Percentiles rank a stretch among this genome's conserved stretches.
phyloP scores from a whole-genome alignment of 352 stramenopile species.

The Phytophthora chlamydospora region DNA sequence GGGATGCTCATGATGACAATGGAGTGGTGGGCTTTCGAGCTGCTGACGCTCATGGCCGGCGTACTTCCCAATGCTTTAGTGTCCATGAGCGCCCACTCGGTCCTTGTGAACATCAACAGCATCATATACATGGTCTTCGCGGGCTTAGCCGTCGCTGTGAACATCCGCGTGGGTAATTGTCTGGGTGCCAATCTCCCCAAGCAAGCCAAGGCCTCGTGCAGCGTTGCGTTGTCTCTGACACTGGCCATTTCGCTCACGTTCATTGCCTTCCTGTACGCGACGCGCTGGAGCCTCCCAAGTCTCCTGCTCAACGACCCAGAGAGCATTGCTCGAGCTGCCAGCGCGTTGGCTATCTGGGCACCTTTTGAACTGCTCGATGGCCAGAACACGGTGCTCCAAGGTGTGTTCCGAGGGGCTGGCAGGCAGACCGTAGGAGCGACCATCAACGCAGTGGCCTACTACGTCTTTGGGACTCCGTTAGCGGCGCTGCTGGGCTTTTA shows the following conservation, averaged over 20 bases:
- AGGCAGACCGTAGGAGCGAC: constrained; percentile 54
- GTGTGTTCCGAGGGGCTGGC: constrained; percentile 64
- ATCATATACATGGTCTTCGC: constrained; percentile 77
- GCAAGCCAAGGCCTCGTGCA: constrained; percentile 46
- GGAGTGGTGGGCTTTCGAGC: constrained; percentile 80
- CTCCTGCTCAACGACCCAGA: constrained; percentile 31
- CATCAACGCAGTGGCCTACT: constrained; percentile 74
- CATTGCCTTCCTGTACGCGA: constrained; percentile 43
- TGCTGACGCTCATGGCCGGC: constrained; percentile 68
- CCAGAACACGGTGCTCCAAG: constrained; percentile 56
- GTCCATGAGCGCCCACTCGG: constrained; percentile 64
- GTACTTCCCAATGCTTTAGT: constrained; percentile 64
- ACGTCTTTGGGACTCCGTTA: constrained; percentile 65
- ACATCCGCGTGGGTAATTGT: constrained; percentile 78
- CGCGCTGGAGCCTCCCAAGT: constrained; percentile 42
- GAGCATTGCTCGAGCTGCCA: constrained; percentile 37
- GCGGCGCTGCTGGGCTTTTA: constrained; percentile 56
- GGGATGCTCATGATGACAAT: constrained; percentile 69
- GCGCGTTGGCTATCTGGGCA: constrained; percentile 44
- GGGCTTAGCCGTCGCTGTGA: constrained; percentile 61
- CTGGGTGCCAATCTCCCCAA: constrained; percentile 68
- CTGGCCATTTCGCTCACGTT: constrained; percentile 45
- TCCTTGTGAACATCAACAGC: constrained; percentile 66
- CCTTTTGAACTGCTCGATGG: constrained; percentile 55
- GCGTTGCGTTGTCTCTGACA: constrained; percentile 44